phyloP scores from a whole-genome alignment of 345 rosid genomes.

The Bretschneidera sinensis region DNA sequence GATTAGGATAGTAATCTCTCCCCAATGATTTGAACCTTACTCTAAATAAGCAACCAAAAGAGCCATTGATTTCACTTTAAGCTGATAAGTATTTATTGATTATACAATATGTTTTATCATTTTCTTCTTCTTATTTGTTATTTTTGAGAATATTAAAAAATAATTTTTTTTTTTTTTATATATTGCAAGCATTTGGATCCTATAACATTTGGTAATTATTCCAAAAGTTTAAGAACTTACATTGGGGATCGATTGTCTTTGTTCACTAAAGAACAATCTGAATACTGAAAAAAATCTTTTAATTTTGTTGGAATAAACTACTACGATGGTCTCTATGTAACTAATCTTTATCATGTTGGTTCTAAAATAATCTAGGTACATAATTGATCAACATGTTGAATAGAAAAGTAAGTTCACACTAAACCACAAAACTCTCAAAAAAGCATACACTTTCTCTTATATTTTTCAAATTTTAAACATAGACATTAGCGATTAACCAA shows the following conservation, averaged over 20 bases:
- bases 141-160: too few species aligned
- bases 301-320: constrained; percentile 47
- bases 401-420: constrained; percentile 35
- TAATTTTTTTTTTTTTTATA: too few species aligned
- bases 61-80: constrained; percentile 32
- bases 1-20: constrained; percentile 30
- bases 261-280: constrained; percentile 33
- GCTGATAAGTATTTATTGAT: constrained; percentile 20
- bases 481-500: neutral
- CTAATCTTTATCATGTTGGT: constrained; percentile 7
- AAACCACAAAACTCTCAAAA: too few species aligned
- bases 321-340: constrained; percentile 30
- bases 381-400: constrained; percentile 34
- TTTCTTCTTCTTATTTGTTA: too few species aligned
- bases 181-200: constrained; percentile 35
- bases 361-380: constrained; percentile 24
- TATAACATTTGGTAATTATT: constrained; percentile 38
- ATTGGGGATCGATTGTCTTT: constrained; percentile 39
- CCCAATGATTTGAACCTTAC: constrained; percentile 32
- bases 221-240: constrained; percentile 27
- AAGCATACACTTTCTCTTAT: neutral
- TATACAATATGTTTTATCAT: neutral
- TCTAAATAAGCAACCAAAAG: constrained; percentile 25
- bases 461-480: neutral
- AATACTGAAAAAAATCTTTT: constrained; percentile 33